Conservation (phyloP, 2,329 filamentous ascomycete species). For the Pseudocercospora vitis region DNA sequence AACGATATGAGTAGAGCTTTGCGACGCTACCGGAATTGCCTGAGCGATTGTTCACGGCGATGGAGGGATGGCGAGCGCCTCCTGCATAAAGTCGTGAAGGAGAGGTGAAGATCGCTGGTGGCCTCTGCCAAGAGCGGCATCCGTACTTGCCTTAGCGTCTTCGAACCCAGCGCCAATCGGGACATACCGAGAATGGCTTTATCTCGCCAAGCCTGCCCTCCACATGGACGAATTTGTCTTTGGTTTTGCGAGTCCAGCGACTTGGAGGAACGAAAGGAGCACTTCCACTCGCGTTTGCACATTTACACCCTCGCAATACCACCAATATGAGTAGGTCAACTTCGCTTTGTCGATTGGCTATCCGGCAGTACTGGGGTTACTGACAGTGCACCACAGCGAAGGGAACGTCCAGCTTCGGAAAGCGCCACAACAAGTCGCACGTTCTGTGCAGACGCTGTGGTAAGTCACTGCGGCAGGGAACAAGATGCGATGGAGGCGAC, state of each 20-base stretch:
- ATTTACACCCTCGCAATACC: constrained; percentile 19
- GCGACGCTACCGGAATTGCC: too few species aligned
- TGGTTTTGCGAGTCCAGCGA: constrained; percentile 4
- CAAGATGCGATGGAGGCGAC: constrained; percentile 5
- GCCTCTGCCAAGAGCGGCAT: background rate
- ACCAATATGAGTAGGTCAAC: constrained; percentile 35
- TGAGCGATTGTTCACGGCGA: too few species aligned
- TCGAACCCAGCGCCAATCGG: background rate
- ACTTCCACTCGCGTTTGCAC: background rate
- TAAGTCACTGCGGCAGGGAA: constrained; percentile 55
- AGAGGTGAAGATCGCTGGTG: too few species aligned
- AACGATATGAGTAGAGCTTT: too few species aligned
- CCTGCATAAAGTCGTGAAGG: too few species aligned
- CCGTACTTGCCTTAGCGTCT: background rate
- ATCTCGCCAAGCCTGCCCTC: constrained; percentile 3
- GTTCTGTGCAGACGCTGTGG: constrained; percentile 97
- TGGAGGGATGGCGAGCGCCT: too few species aligned
- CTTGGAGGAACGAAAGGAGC: background rate
- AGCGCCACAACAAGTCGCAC: constrained; percentile 98
- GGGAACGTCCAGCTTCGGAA: constrained; percentile 71
- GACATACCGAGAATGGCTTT: background rate
- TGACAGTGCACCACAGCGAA: constrained; percentile 54
- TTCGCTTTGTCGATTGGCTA: constrained; percentile 18
- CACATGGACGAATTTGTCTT: background rate
- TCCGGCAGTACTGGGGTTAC: constrained; percentile 44